Conservation (phyloP, 257 asterid genomes). For the Lycium barbarum region DNA sequence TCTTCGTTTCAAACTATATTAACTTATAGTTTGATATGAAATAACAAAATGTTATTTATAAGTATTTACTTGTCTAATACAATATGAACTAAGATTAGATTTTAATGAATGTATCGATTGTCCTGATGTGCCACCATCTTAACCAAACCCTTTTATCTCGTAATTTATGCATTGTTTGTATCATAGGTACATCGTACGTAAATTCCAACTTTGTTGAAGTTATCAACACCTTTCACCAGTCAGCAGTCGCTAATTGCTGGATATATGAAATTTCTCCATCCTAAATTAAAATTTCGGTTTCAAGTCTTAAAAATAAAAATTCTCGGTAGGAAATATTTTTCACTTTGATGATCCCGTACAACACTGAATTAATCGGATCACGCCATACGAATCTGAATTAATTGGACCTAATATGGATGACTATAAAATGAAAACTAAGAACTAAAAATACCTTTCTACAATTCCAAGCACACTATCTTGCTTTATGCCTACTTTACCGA, state of each 20-base stretch:
- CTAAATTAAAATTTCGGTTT: neutral
- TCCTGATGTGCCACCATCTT: neutral
- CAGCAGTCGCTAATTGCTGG: too few relatives aligned
- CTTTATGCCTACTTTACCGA: constrained; percentile 1
- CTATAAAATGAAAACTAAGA: neutral
- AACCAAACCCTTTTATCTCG: neutral
- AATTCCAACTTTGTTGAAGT: neutral
- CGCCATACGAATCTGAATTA: neutral
- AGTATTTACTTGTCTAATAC: neutral
- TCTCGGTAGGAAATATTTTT: neutral
- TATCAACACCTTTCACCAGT: neutral
- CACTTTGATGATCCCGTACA: neutral
- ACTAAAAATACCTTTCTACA: neutral
- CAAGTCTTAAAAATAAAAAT: neutral
- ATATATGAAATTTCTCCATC: neutral
- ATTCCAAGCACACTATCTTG: neutral
- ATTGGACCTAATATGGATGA: neutral
- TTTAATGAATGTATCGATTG: neutral
- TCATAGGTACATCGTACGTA: neutral
- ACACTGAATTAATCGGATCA: neutral
- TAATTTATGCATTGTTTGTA: neutral
- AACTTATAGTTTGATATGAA: too few relatives aligned
- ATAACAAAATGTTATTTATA: too few relatives aligned
- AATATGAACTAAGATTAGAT: neutral
- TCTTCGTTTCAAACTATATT: neutral